Evolutionary conservation across 176 grass and related monocot genomes (phyloP).

Genomic region (Thalia dealbata): DNA sequence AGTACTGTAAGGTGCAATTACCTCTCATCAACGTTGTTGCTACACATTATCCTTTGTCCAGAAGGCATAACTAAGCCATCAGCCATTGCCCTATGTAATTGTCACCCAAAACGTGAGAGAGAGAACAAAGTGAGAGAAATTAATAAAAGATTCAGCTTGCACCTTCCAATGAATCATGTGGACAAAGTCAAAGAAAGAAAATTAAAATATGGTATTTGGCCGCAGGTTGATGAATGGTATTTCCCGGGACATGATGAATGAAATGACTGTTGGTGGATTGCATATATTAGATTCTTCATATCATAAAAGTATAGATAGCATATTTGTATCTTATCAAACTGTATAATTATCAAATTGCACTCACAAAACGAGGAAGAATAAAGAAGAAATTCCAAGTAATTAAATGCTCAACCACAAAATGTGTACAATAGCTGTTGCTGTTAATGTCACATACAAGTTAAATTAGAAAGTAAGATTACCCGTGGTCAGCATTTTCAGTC

Average conservation of each 20-base stretch:
- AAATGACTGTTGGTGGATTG: not conserved
- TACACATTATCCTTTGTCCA: slow-evolving; percentile 51
- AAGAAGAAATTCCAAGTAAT: not conserved
- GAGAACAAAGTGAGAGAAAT: not conserved
- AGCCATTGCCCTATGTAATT: slow-evolving; percentile 38
- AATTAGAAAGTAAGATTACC: slow-evolving; percentile 23
- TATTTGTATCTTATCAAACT: not conserved
- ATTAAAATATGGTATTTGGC: too few relatives aligned
- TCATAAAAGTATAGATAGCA: not conserved
- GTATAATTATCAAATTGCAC: not conserved
- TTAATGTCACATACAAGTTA: not conserved
- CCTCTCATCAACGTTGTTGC: slow-evolving; percentile 36
- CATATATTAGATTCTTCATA: not conserved
- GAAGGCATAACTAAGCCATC: slow-evolving; percentile 54
- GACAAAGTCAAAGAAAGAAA: too few relatives aligned
- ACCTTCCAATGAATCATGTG: not conserved
- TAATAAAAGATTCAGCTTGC: not conserved
- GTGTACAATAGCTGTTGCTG: not conserved
- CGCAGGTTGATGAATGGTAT: not conserved
- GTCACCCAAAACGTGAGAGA: slow-evolving; percentile 5
- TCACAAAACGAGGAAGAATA: not conserved
- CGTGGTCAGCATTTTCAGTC: slow-evolving; percentile 50
- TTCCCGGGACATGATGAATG: not conserved
- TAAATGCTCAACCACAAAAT: not conserved
- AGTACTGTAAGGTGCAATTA: slow-evolving; percentile 27